These are phyloP conservation scores for Phytopythium sindhum DNA, from an alignment of 352 stramenopile genomes.

Conservation along the genomic window DNA sequence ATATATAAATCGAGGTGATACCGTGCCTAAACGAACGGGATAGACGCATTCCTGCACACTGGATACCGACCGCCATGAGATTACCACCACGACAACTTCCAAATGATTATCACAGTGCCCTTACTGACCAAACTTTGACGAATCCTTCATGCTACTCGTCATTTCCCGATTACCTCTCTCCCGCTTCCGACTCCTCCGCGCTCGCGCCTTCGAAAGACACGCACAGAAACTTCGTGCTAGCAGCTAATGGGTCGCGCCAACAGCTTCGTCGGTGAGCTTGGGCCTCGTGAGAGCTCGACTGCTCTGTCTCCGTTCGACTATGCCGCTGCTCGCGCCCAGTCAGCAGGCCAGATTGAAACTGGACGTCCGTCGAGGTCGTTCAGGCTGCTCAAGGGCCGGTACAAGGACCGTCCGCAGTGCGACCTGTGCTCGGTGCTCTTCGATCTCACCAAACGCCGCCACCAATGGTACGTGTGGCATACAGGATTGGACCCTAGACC, in stretches of 20 bases:
- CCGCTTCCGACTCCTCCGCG: too few relatives aligned
- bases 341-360: not conserved
- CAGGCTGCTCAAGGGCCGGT: constrained; percentile 40
- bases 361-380: not conserved
- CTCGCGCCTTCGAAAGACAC: not conserved
- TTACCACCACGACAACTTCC: not conserved
- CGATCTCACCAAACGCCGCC: constrained; percentile 56
- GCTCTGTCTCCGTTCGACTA: not conserved
- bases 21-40: too few relatives aligned
- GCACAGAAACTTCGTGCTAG: not conserved
- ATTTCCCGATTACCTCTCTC: not conserved
- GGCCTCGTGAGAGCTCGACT: not conserved
- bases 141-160: too few relatives aligned
- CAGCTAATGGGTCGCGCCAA: not conserved
- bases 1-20: too few relatives aligned
- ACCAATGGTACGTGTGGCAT: constrained; percentile 46
- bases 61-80: too few relatives aligned
- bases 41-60: too few relatives aligned
- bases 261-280: constrained; percentile 4
- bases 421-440: constrained; percentile 59
- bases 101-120: not conserved
- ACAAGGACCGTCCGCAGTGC: constrained; percentile 61
- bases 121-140: too few relatives aligned
- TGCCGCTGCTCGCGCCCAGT: not conserved
- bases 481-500: too few relatives aligned